Evolutionary conservation across 352 stramenopile species (phyloP), one percentile per base, ranked within the genome.

Genomic region (Globisporangium middletonii): DNA sequence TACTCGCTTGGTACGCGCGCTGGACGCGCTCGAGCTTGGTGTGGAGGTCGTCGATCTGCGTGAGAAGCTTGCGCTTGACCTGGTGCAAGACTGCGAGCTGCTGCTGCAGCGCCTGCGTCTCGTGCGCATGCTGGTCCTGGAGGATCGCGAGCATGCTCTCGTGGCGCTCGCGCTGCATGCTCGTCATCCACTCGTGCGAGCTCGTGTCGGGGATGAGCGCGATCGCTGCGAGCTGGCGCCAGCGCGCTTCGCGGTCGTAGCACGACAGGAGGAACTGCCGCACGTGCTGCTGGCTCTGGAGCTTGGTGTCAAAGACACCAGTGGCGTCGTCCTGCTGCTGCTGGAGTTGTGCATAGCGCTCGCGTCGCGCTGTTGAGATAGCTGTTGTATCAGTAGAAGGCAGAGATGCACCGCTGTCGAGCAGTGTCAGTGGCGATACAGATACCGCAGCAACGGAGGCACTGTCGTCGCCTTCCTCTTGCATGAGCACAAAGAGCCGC

Each of bases 101-200:
- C 15, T 62, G 50, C 19, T 73, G 62, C 2, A 90, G 56, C n/a
- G 42, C 53, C 27, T 64, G 52, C 27, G 77, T 55, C n/a, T 76
- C 58, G n/a, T 66, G 42, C 3, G 77, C 66, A 50, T 89, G 77
- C 53, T 86, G 69, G 13, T 66, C 61, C 43, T 83, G 65, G 2
- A 89, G 53, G n/a, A 79, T 30, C 19, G 66, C 53, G 23, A 88
- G 33, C 28, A 69, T 67, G 1, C 78, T 55, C 18, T 88, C 79
- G 19, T 88, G 79, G 1, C 80, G 77, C 16, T 72, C 74, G 16
- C 63, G 57, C 47, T 89, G 83, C 63, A 72, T 71, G 7, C 46
- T 57, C 1, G 77, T 87, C 71, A 92, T 85, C 83, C 83, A 92
- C 42, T 85, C 71, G 28, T 89, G 69, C 1, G 79, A 89, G 0